Evolutionary conservation across 1,284 basidiomycete species (phyloP).

Genomic region (Pseudozyma tsukubaensis): DNA sequence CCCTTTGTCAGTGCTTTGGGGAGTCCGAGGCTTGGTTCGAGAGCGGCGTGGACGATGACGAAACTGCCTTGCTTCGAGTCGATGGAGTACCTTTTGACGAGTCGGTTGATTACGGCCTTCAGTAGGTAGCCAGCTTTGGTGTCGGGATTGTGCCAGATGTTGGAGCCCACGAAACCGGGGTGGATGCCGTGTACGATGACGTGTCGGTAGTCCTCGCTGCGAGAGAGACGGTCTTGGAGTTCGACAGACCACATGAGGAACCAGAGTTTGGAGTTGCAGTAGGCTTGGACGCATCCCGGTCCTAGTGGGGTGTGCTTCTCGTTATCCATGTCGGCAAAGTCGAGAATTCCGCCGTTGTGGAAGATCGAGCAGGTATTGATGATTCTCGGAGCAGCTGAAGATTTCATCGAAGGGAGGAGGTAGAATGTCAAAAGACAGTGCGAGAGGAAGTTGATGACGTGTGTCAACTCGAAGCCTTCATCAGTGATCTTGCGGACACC

Average conservation of each 20-base stretch:
- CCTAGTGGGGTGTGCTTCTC: conserved; percentile 43
- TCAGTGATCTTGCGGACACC: conserved; percentile 33
- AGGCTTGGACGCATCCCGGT: conserved; percentile 41
- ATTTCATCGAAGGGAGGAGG: conserved; percentile 49
- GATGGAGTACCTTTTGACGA: conserved; percentile 25
- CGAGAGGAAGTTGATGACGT: conserved; percentile 54
- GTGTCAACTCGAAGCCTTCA: conserved; percentile 58
- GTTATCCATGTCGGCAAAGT: conserved; percentile 60
- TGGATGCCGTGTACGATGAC: conserved; percentile 58
- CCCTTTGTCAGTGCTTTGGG: conserved; percentile 14
- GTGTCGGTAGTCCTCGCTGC: conserved; percentile 51
- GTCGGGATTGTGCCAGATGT: conserved; percentile 53
- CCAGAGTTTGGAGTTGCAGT: conserved; percentile 57
- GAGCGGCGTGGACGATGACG: conserved; percentile 48
- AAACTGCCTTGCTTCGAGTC: conserved; percentile 44
- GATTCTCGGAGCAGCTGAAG: conserved; percentile 41
- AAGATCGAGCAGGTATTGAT: conserved; percentile 60
- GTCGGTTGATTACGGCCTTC: conserved; percentile 5
- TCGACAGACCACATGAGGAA: conserved; percentile 60
- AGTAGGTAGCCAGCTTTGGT: conserved; percentile 2
- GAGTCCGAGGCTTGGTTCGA: conserved; percentile 47
- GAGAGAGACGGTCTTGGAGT: conserved; percentile 51
- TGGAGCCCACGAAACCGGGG: conserved; percentile 53
- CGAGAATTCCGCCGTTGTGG: conserved; percentile 52
- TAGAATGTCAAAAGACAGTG: conserved; percentile 56